These are phyloP conservation scores for Rachicladosporium sp. DNA, from an alignment of 2,329 filamentous ascomycete species.

Conservation along the genomic window DNA sequence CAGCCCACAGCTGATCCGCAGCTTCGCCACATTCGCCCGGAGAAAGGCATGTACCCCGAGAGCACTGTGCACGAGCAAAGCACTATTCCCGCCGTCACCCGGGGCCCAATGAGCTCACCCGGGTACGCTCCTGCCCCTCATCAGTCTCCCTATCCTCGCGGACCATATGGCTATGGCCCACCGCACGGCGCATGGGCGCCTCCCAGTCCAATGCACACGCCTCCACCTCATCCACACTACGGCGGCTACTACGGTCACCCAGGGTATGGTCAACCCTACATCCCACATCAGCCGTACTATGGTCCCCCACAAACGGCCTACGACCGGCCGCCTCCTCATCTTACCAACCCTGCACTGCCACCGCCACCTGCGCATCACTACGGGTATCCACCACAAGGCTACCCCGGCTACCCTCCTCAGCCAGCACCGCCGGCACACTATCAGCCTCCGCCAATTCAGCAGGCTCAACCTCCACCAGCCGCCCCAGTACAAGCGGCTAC, in stretches of 20 bases:
- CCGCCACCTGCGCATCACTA: conserved; percentile 25
- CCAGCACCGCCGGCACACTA: conserved; percentile 12
- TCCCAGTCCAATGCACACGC: conserved; percentile 31
- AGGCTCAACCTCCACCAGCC: conserved; percentile 1
- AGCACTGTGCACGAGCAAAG: conserved; percentile 80
- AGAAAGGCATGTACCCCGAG: conserved; percentile 95
- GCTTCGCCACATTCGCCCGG: conserved; percentile 69
- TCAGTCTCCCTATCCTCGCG: conserved; percentile 31
- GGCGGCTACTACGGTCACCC: conserved; percentile 20
- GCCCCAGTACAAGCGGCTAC: conserved; percentile 1
- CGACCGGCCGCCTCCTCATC: conserved; percentile 28
- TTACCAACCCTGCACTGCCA: conserved; percentile 23
- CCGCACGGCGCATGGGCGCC: conserved; percentile 28
- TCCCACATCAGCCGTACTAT: conserved; percentile 22
- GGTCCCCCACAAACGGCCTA: conserved; percentile 14
- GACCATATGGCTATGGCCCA: conserved; percentile 26
- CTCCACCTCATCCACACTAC: conserved; percentile 23
- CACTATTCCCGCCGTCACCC: conserved; percentile 67
- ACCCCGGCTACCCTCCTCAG: conserved; percentile 11
- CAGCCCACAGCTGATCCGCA: conserved; percentile 72
- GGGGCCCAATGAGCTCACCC: conserved; percentile 53
- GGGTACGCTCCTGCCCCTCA: conserved; percentile 40
- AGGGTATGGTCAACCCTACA: conserved; percentile 11
- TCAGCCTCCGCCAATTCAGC: conserved; percentile 7
- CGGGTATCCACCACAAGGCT: conserved; percentile 15